Conservation (phyloP, 1,284 basidiomycete species). For the Ustilago crameri region DNA sequence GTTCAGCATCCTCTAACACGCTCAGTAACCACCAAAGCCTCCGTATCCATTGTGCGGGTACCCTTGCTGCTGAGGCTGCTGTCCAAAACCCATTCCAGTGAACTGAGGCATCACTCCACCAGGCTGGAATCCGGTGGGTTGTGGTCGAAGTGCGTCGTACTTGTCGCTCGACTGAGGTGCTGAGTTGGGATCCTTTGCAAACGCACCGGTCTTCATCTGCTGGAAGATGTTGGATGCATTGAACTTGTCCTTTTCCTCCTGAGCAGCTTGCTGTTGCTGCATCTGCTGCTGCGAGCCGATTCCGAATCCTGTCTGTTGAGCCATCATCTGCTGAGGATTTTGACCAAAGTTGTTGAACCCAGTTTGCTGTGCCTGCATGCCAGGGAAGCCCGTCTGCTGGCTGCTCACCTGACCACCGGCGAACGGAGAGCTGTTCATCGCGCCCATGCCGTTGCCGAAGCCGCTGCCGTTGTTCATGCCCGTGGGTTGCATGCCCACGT, state of each 20-base stretch:
- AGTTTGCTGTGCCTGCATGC: slow-evolving; percentile 48
- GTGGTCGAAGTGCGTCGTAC: slow-evolving; percentile 66
- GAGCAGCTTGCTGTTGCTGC: slow-evolving; percentile 39
- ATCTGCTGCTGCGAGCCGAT: slow-evolving; percentile 47
- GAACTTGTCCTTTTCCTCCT: slow-evolving; percentile 55
- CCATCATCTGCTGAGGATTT: slow-evolving; percentile 47
- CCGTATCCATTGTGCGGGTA: slow-evolving; percentile 42
- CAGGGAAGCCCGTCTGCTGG: slow-evolving; percentile 56
- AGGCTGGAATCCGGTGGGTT: slow-evolving; percentile 66
- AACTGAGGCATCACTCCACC: slow-evolving; percentile 62
- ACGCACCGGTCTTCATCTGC: slow-evolving; percentile 63
- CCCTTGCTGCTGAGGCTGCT: slow-evolving; percentile 28
- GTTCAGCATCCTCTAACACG: not conserved
- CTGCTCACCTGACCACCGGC: slow-evolving; percentile 28
- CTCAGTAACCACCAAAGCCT: slow-evolving; percentile 32
- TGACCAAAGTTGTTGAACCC: slow-evolving; percentile 42
- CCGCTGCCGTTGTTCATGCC: slow-evolving; percentile 39
- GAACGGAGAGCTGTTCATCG: slow-evolving; percentile 34
- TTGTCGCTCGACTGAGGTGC: slow-evolving; percentile 60
- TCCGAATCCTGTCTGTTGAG: slow-evolving; percentile 56
- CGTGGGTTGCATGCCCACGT: slow-evolving; percentile 50
- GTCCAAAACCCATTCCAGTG: slow-evolving; percentile 37
- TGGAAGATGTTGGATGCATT: slow-evolving; percentile 63
- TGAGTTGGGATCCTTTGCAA: slow-evolving; percentile 53
- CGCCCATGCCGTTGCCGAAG: slow-evolving; percentile 20